phyloP scores from a whole-genome alignment of 1,284 basidiomycete species.

The Omphalotus olearius region DNA sequence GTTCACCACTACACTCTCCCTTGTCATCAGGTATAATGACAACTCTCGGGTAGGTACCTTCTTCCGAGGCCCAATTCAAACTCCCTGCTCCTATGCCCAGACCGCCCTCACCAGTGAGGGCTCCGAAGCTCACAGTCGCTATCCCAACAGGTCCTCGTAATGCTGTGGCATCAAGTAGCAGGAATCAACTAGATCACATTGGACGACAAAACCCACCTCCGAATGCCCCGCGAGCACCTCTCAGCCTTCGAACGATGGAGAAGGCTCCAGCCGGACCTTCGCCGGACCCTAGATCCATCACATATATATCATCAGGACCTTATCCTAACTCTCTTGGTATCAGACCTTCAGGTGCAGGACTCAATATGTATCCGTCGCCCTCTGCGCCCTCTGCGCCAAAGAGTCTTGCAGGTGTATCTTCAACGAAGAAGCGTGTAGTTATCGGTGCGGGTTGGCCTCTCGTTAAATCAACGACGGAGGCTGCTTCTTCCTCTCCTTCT shows the following conservation, averaged over 20 bases:
- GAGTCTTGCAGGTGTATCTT: conserved; percentile 2
- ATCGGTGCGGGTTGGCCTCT: conserved; percentile 28
- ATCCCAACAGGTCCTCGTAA: conserved; percentile 9
- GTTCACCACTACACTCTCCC: too few relatives aligned
- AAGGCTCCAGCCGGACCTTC: conserved; percentile 22
- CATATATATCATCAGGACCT: conserved; percentile 34
- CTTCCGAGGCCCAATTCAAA: too few relatives aligned
- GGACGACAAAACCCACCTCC: neutral
- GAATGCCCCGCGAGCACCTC: neutral
- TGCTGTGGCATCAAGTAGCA: conserved; percentile 14
- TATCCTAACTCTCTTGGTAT: conserved; percentile 48
- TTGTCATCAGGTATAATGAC: too few relatives aligned
- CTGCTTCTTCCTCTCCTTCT: conserved; percentile 11
- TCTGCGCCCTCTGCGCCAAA: conserved; percentile 9
- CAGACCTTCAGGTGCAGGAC: conserved; percentile 31
- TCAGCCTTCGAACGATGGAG: conserved; percentile 2
- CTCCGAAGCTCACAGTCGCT: too few relatives aligned
- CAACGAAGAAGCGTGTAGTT: conserved; percentile 24
- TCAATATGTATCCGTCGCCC: neutral
- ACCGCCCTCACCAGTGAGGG: too few relatives aligned
- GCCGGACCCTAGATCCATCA: conserved; percentile 32
- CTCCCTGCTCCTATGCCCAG: too few relatives aligned
- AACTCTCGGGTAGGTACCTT: too few relatives aligned
- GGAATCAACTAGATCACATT: conserved; percentile 4
- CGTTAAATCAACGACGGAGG: neutral